phyloP scores from a whole-genome alignment of 2,329 filamentous ascomycete species.

The Lachnellula cervina region DNA sequence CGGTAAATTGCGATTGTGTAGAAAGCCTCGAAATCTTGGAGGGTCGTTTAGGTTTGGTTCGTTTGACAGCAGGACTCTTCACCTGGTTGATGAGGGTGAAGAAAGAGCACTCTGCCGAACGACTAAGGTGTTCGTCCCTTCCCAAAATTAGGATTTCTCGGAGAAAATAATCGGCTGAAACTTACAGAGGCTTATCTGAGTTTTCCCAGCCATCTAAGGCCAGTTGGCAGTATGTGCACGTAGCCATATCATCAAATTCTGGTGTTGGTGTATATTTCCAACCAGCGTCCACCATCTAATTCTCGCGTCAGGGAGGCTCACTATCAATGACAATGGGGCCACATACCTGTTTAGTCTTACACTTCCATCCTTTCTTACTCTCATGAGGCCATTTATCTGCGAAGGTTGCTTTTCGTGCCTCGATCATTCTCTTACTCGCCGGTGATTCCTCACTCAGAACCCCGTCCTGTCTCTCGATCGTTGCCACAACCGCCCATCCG shows the following conservation, averaged over 20 bases:
- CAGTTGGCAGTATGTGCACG: slow-evolving; percentile 84
- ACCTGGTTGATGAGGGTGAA: slow-evolving; percentile 62
- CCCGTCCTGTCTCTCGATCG: slow-evolving; percentile 56
- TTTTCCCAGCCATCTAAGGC: slow-evolving; percentile 94
- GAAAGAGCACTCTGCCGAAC: slow-evolving; percentile 76
- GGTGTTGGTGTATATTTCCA: slow-evolving; percentile 88
- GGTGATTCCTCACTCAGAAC: slow-evolving; percentile 70
- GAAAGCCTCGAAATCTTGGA: slow-evolving; percentile 69
- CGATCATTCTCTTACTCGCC: slow-evolving; percentile 61
- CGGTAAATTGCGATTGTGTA: slow-evolving; percentile 50
- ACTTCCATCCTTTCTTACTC: slow-evolving; percentile 79
- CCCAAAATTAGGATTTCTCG: slow-evolving; percentile 9
- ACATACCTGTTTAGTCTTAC: slow-evolving; percentile 77
- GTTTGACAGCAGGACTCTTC: slow-evolving; percentile 47
- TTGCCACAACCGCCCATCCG: slow-evolving; percentile 75
- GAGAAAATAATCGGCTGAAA: slow-evolving; percentile 16
- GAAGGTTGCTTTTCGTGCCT: slow-evolving; percentile 80
- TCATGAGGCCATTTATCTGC: slow-evolving; percentile 86
- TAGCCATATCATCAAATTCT: slow-evolving; percentile 83
- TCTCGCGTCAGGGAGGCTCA: slow-evolving; percentile 17
- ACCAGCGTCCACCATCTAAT: slow-evolving; percentile 78
- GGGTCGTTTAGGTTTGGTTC: slow-evolving; percentile 48
- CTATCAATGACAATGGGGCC: background rate
- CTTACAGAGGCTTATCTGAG: slow-evolving; percentile 80
- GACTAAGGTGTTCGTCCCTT: slow-evolving; percentile 79